A percentile compares a stretch with the other conserved stretches of the same genome.
Evolutionary conservation across 495 filamentous ascomycete species (phyloP).

Genomic region (Neurospora sp.): DNA sequence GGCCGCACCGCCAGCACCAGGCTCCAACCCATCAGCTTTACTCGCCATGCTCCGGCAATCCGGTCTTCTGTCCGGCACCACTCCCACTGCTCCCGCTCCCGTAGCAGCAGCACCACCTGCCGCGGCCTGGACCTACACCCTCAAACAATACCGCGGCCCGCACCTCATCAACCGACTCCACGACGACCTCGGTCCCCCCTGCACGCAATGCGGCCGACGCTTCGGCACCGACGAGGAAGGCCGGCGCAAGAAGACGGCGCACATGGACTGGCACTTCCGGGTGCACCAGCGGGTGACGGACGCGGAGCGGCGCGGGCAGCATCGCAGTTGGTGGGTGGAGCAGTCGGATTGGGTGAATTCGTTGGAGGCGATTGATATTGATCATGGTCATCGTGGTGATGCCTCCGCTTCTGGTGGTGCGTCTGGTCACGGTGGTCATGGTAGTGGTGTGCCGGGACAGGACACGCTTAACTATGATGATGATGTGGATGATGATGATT

Average conservation of each 20-base stretch:
- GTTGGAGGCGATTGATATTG: slow-evolving; percentile 61
- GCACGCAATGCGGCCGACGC: slow-evolving; percentile 81
- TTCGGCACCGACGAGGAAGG: slow-evolving; percentile 71
- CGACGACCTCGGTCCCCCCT: slow-evolving; percentile 70
- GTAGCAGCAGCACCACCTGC: slow-evolving; percentile 9
- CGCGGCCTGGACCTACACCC: slow-evolving; percentile 29
- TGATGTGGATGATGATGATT: not conserved
- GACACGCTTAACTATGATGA: not conserved
- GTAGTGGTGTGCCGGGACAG: not conserved
- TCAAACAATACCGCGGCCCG: slow-evolving; percentile 55
- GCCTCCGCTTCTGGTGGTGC: not conserved
- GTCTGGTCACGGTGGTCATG: not conserved
- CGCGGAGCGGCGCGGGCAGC: slow-evolving; percentile 68
- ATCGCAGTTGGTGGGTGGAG: slow-evolving; percentile 87
- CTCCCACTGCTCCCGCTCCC: slow-evolving; percentile 28
- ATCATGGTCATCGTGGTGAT: slow-evolving; percentile 16
- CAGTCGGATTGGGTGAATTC: slow-evolving; percentile 91
- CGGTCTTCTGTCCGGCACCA: slow-evolving; percentile 31
- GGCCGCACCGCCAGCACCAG: not conserved
- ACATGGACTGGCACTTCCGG: slow-evolving; percentile 96
- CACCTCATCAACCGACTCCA: slow-evolving; percentile 64
- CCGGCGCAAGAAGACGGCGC: slow-evolving; percentile 74
- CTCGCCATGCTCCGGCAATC: slow-evolving; percentile 40
- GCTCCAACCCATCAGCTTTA: slow-evolving; percentile 29
- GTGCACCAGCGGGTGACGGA: slow-evolving; percentile 85